Percentiles rank a stretch among this genome's conserved stretches.
These are phyloP conservation scores for Fusarium sp. DNA, from an alignment of 2,329 filamentous ascomycete species.

Conservation along the genomic window DNA sequence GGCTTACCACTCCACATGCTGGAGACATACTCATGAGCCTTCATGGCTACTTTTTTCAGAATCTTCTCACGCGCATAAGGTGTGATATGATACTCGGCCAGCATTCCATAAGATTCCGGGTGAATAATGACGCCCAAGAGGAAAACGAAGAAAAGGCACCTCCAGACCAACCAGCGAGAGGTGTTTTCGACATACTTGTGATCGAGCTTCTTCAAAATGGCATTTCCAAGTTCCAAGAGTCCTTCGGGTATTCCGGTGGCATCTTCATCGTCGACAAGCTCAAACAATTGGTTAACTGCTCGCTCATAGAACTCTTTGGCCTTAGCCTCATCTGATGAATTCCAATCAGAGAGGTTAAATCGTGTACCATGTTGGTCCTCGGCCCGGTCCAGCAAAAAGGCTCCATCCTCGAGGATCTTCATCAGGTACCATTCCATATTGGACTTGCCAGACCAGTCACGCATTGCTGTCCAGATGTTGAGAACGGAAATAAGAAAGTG, in stretches of 20 bases:
- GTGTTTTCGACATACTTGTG: slow-evolving; percentile 78
- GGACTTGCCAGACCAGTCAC: slow-evolving; percentile 88
- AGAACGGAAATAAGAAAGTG: slow-evolving; percentile 85
- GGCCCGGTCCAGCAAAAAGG: slow-evolving; percentile 87
- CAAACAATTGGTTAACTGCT: slow-evolving; percentile 83
- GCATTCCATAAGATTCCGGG: slow-evolving; percentile 82
- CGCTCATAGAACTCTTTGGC: slow-evolving; percentile 90
- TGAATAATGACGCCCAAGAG: slow-evolving; percentile 85
- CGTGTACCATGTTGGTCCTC: slow-evolving; percentile 80
- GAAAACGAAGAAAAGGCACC: slow-evolving; percentile 93
- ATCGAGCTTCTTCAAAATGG: slow-evolving; percentile 82
- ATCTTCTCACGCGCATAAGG: slow-evolving; percentile 89
- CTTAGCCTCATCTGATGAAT: slow-evolving; percentile 81
- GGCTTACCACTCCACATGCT: slow-evolving; percentile 78
- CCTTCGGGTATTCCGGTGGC: slow-evolving; percentile 87
- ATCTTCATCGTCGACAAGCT: slow-evolving; percentile 85
- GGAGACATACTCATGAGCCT: slow-evolving; percentile 81
- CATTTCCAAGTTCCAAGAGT: slow-evolving; percentile 84
- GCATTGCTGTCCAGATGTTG: slow-evolving; percentile 86
- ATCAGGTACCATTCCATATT: slow-evolving; percentile 95
- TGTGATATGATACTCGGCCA: slow-evolving; percentile 91
- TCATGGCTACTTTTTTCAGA: slow-evolving; percentile 80
- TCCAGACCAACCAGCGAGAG: slow-evolving; percentile 84
- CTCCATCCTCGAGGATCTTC: slow-evolving; percentile 92
- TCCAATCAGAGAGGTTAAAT: slow-evolving; percentile 77